Percentiles rank a stretch among this genome's conserved stretches.
Evolutionary conservation across 345 rosid genomes (phyloP).

Genomic region (Sonneratia alba): DNA sequence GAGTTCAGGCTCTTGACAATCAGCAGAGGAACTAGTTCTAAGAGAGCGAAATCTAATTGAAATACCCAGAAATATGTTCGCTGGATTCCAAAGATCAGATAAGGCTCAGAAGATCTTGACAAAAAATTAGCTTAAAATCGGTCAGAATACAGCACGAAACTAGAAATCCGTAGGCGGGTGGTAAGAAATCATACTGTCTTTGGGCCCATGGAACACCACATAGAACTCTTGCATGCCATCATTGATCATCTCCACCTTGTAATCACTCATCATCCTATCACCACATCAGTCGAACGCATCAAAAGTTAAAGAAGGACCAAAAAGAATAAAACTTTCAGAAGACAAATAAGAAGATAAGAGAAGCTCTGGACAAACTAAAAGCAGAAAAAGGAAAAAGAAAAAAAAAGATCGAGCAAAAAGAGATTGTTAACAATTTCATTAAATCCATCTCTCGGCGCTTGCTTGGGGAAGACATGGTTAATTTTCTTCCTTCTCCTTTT

Average conservation of each 20-base stretch:
- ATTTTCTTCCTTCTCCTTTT: background rate
- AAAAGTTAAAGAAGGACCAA: constrained; percentile 6
- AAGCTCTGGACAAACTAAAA: background rate
- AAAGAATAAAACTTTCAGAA: background rate
- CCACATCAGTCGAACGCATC: constrained; percentile 18
- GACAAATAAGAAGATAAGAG: background rate
- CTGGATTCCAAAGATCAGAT: background rate
- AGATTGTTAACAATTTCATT: constrained; percentile 72
- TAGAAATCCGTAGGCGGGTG: constrained; percentile 14
- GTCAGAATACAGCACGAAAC: constrained; percentile 6
- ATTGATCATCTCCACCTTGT: constrained; percentile 95
- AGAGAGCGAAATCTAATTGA: background rate
- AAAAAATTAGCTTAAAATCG: background rate
- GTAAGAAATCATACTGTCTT: constrained; percentile 56
- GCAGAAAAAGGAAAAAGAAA: background rate
- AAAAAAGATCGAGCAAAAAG: background rate
- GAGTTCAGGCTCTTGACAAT: background rate
- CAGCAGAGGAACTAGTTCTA: background rate
- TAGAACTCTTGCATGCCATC: constrained; percentile 96
- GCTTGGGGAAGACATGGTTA: constrained; percentile 94
- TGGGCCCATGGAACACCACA: constrained; percentile 95
- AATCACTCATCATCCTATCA: constrained; percentile 96
- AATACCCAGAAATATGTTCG: background rate
- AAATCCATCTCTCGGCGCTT: constrained; percentile 98
- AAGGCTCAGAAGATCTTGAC: background rate